Evolutionary conservation across 2,329 filamentous ascomycete species (phyloP), one percentile per base, ranked within the genome.

Genomic region (Fusarium miscanthi): DNA sequence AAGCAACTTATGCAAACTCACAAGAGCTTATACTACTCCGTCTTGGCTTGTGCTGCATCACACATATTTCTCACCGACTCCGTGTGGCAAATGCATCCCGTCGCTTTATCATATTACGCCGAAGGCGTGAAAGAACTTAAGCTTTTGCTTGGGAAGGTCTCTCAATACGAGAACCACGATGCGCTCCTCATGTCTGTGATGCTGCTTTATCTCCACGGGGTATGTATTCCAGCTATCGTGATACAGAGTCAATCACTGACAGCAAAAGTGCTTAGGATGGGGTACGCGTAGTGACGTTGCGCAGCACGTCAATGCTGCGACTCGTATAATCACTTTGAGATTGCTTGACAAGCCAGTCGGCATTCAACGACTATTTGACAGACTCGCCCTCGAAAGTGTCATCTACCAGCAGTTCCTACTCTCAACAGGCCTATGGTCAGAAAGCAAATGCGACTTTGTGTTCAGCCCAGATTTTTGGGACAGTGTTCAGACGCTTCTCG

Each of bases 1-100:
- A 73, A 77, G 43, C 53, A 74, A n/a, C 74, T 79, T 2, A 79
- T 78, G 77, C 37, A 60, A 3, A 66, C 66, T 3, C 69, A 76
- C 49, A 75, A 78, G 49, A 77, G 76, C 35, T 63, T 80, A 2
- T 75, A 78, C 43, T 79, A 78, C 33, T 78, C 79, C 14, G 76
- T 80, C 3, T 58, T 80, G 43, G 76, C 76, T 16, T 77, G 74
- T 38, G 73, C 75, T 13, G 76, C 76, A 6, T 77, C 76, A 3
- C 76, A 78, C 12, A 62, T 78, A 8, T 70, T 76, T 53, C 62
- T 72, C 6, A 65, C 62, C 16, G 71, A 76, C 23, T 31, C 53
- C 0, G 67, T 70, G 1, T 59, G 58, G 25, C 65, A 59, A 17
- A 74, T 74, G 68, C 67, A 76, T 38, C 70, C 73, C 13, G 66